phyloP scores from a whole-genome alignment of 2,329 filamentous ascomycete genomes.

The Fusarium sp. region DNA sequence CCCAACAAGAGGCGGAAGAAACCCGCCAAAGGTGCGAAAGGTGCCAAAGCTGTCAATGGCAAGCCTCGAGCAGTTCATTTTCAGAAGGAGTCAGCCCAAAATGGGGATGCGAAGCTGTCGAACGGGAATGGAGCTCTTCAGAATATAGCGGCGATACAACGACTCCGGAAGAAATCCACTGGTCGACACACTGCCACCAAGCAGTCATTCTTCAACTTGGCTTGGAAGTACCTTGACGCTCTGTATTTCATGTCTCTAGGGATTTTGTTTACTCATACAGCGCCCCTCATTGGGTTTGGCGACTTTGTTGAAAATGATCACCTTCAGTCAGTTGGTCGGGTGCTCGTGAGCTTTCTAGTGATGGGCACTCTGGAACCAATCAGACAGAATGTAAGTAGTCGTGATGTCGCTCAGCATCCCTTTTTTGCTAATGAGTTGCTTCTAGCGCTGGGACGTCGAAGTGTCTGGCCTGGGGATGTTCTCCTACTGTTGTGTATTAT shows the following conservation, averaged over 20 bases:
- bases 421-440: background rate
- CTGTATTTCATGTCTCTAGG: constrained; percentile 5
- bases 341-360: constrained; percentile 29
- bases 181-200: background rate
- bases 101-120: background rate
- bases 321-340: constrained; percentile 6
- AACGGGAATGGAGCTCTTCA: background rate
- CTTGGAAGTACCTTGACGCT: background rate
- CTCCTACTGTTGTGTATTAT: constrained; percentile 6
- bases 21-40: background rate
- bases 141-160: background rate
- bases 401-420: background rate
- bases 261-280: constrained; percentile 5
- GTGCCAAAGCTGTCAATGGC: background rate
- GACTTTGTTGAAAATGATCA: background rate
- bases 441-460: constrained; percentile 32
- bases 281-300: background rate
- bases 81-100: background rate
- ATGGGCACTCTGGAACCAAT: constrained; percentile 39
- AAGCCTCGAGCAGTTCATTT: background rate
- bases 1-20: background rate
- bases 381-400: constrained; percentile 28
- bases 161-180: background rate
- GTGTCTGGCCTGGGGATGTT: constrained; percentile 30
- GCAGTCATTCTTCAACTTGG: background rate